phyloP scores from a whole-genome alignment of 371 early-diverging fungal genomes.

The Batrachochytrium dendrobatidis region DNA sequence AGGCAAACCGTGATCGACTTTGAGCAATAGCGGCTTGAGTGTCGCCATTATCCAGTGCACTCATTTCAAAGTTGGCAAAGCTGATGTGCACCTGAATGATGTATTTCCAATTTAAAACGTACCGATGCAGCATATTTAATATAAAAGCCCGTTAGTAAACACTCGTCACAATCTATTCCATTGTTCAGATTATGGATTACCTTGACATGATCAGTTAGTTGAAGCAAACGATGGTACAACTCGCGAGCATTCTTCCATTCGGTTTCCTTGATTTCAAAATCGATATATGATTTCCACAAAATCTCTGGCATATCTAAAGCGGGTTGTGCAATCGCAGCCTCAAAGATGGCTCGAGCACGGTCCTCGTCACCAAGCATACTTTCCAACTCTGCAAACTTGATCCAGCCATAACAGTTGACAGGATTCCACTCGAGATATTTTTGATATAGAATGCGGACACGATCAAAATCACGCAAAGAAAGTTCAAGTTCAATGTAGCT shows the following conservation, averaged over 20 bases:
- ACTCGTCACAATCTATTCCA: slow-evolving; percentile 1
- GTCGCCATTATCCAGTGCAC: slow-evolving; percentile 31
- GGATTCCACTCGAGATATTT: slow-evolving; percentile 82
- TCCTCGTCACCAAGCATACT: slow-evolving; percentile 78
- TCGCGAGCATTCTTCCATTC: slow-evolving; percentile 71
- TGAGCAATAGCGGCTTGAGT: slow-evolving; percentile 26
- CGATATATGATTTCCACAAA: slow-evolving; percentile 95
- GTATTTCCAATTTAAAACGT: not conserved
- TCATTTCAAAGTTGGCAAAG: slow-evolving; percentile 81
- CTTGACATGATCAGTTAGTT: slow-evolving; percentile 89
- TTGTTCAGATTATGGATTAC: too few species aligned
- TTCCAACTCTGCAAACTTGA: slow-evolving; percentile 90
- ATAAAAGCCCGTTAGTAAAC: too few species aligned
- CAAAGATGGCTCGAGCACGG: slow-evolving; percentile 79
- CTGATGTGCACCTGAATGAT: slow-evolving; percentile 69
- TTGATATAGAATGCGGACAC: slow-evolving; percentile 82
- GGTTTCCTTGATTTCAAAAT: slow-evolving; percentile 80
- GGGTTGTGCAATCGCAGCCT: slow-evolving; percentile 79
- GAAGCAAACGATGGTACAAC: slow-evolving; percentile 77
- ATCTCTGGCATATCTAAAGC: slow-evolving; percentile 93
- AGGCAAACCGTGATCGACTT: slow-evolving; percentile 69
- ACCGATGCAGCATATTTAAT: too few species aligned
- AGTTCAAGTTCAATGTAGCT: slow-evolving; percentile 95
- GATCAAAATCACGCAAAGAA: slow-evolving; percentile 86
- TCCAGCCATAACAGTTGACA: slow-evolving; percentile 84